Base-by-base conservation (phyloP, 768 basidiomycete genomes). In the button mushroom (Agaricus bisporus) region DNA sequence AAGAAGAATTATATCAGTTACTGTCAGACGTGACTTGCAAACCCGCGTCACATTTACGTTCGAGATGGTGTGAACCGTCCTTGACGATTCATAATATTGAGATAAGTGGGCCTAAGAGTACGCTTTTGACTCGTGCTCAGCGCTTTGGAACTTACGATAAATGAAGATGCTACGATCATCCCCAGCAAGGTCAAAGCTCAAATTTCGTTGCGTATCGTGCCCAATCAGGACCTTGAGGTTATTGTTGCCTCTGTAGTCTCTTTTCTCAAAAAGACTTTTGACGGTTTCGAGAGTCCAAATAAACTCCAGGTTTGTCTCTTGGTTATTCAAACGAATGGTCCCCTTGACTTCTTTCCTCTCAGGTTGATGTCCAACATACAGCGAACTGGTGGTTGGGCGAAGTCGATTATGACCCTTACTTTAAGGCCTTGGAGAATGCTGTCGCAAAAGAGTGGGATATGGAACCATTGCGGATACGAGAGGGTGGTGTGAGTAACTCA, bases 341-440 rank as follows among this genome's bases (percentile, higher is more conserved):
- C 41, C 26, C 10, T 26, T 28, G n/a, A n/a, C 4, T 18, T 42
- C 37, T 36, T 8, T 18, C 35, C 11, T 41, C 37, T 29, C 58
- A 94, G 91, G 76, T 95, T 58, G 76, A 73, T 17, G 82, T 97
- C 49, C 82, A 88, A 41, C 88, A 91, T 55, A 86, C 80, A 2
- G 94, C 93, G 0, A 87, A 94, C 61, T 98, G 95, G 95, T 99
- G 95, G 95, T 76, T 99, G 2, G 93, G 95, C 0, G 83, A 88
- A 51, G 77, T 95, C 38, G 81, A 91, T 32, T 32, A 32, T 50
- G 86, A 87, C 55, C 78, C 78, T 3, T 97, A 90, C 83, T 95
- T 95, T 73, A 80, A 83, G 58, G 85, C 89, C 0, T 76, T 99
- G 48, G 91, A 95, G 64, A 71, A 74, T 37, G 88, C 92, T 18